phyloP scores from a whole-genome alignment of 164 flowering plant species.

The Akebia trifoliata region DNA sequence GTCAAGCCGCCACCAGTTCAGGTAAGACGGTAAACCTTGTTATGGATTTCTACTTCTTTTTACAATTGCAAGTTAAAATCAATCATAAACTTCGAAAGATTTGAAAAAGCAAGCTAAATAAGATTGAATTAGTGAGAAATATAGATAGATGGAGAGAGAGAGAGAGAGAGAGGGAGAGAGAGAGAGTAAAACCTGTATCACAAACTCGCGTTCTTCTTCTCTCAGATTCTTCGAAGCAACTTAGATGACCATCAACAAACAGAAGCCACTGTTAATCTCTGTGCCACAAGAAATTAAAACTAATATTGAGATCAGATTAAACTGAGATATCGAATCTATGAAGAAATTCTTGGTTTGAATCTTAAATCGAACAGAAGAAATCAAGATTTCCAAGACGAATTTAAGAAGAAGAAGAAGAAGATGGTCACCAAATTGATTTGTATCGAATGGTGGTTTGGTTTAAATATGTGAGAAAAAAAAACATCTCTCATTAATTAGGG shows the following conservation, averaged over 20 bases:
- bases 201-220: not conserved
- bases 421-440: no score
- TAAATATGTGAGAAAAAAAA: no score
- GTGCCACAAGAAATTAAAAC: no score
- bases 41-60: not conserved
- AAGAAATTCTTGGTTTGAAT: no score
- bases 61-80: not conserved
- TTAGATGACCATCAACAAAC: conserved; percentile 13
- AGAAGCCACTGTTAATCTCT: no score
- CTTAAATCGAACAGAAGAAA: no score
- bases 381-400: no score
- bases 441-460: no score
- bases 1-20: not conserved
- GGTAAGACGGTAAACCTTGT: not conserved
- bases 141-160: not conserved
- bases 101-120: not conserved
- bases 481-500: no score
- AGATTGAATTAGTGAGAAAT: not conserved
- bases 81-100: not conserved
- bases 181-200: conserved; percentile 5
- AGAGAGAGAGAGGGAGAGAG: not conserved
- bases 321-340: no score
- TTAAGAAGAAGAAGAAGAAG: no score
- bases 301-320: no score
- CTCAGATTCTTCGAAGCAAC: not conserved